These are phyloP conservation scores for Microbotryum violaceum DNA, from an alignment of 1,284 basidiomycete genomes.

Conservation along the genomic window DNA sequence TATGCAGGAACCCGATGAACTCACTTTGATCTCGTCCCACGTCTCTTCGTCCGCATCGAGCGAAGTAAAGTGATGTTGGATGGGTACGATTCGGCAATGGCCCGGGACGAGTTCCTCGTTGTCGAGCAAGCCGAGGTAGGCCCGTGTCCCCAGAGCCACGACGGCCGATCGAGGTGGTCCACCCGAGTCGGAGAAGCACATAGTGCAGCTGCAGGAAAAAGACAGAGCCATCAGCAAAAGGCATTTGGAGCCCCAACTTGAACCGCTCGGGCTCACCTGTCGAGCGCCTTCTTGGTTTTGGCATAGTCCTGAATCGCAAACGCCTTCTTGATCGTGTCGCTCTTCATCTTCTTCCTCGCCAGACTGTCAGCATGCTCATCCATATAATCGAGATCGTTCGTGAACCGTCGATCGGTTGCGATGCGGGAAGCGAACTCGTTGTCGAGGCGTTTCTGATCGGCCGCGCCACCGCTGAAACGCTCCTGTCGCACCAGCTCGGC, in stretches of 20 bases:
- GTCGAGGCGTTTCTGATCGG: constrained; percentile 85
- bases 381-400: constrained; percentile 85
- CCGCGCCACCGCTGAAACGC: constrained; percentile 74
- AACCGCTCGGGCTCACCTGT: constrained; percentile 41
- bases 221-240: neutral
- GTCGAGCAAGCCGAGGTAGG: constrained; percentile 78
- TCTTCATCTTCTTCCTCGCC: constrained; percentile 86
- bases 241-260: neutral
- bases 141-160: constrained; percentile 79
- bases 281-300: constrained; percentile 79
- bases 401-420: constrained; percentile 74
- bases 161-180: constrained; percentile 62
- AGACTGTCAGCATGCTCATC: constrained; percentile 93
- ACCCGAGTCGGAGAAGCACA: constrained; percentile 83
- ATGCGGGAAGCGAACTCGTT: constrained; percentile 81
- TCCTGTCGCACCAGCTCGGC: constrained; percentile 92
- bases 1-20: constrained; percentile 37
- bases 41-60: constrained; percentile 95
- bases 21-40: constrained; percentile 88
- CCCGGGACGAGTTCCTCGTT: constrained; percentile 78
- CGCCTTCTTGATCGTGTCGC: constrained; percentile 89
- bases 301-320: constrained; percentile 97
- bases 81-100: constrained; percentile 91
- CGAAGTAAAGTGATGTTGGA: constrained; percentile 83
- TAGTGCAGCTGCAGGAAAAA: constrained; percentile 53